These are phyloP conservation scores for Backusella mclennaniae DNA, from an alignment of 192 early-diverging fungal genomes.

Conservation along the genomic window DNA sequence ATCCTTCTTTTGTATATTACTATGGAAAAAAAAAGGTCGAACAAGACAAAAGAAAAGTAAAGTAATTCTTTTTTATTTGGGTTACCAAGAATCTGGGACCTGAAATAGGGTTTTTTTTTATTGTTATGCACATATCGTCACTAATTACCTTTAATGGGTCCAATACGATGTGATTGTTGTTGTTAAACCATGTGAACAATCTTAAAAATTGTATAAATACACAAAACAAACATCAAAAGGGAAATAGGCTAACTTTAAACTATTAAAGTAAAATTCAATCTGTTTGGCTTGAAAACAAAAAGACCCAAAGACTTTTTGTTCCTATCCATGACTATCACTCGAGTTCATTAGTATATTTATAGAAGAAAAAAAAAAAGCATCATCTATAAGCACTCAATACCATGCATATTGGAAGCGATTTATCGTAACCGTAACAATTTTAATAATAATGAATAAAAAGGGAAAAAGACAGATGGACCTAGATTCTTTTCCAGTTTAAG, in stretches of 20 bases:
- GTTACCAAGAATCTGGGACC: not conserved
- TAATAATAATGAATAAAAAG: not conserved
- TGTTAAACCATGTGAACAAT: not conserved
- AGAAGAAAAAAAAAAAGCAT: not conserved
- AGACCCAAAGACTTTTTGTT: not conserved
- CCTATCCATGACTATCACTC: not conserved
- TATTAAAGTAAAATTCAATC: not conserved
- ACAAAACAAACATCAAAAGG: not conserved
- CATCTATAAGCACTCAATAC: not conserved
- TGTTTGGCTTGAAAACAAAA: not conserved
- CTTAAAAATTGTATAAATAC: not conserved
- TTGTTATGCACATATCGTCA: not conserved
- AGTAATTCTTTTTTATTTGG: not conserved
- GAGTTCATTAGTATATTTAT: not conserved
- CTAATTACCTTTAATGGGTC: not conserved
- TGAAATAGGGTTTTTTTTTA: not conserved
- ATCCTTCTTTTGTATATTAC: not conserved
- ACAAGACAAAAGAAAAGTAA: not conserved
- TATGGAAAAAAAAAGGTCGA: not conserved
- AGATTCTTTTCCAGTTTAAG: not conserved
- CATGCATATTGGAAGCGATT: not conserved
- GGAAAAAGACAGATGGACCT: not conserved
- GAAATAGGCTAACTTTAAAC: not conserved
- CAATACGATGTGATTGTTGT: not conserved
- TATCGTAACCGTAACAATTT: not conserved